phyloP scores from a whole-genome alignment of 345 rosid genomes.

The Hevea brasiliensis region DNA sequence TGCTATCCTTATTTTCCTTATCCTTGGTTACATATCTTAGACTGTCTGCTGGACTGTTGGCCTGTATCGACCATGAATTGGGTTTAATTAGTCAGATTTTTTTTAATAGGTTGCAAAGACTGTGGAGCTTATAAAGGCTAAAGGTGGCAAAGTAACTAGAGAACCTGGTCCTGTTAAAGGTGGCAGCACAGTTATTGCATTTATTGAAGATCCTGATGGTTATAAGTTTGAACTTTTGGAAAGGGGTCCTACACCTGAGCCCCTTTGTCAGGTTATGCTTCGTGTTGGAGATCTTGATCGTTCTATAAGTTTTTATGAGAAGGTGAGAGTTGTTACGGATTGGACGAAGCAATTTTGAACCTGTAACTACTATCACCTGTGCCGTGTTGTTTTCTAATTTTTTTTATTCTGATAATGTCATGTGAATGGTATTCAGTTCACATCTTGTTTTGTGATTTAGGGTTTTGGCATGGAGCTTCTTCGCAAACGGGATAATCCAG shows the following conservation, averaged over 20 bases:
- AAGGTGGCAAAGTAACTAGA: constrained; percentile 89
- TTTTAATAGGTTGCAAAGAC: constrained; percentile 66
- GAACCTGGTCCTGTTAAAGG: constrained; percentile 96
- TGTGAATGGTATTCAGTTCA: constrained; percentile 6
- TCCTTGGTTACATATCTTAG: background rate
- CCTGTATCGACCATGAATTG: background rate
- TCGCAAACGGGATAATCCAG: constrained; percentile 81
- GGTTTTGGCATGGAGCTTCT: constrained; percentile 99
- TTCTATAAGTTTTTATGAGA: constrained; percentile 84
- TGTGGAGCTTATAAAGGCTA: constrained; percentile 79
- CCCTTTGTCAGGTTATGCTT: constrained; percentile 98
- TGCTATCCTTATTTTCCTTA: background rate
- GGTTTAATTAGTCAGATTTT: background rate
- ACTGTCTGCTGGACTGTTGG: background rate
- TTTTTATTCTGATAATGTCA: constrained; percentile 3
- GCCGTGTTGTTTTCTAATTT: constrained; percentile 8
- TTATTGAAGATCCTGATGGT: constrained; percentile 96
- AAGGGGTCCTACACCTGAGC: constrained; percentile 97
- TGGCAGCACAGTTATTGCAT: constrained; percentile 80
- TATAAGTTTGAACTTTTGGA: constrained; percentile 94
- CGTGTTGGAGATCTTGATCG: constrained; percentile 96
- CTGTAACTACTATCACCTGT: background rate
- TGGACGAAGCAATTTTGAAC: background rate
- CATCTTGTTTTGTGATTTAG: constrained; percentile 37
- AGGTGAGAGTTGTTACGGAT: constrained; percentile 47